Percentiles rank a stretch among this genome's conserved stretches.
phyloP scores from a whole-genome alignment of 495 filamentous ascomycete genomes.

The Penicillium steckii region DNA sequence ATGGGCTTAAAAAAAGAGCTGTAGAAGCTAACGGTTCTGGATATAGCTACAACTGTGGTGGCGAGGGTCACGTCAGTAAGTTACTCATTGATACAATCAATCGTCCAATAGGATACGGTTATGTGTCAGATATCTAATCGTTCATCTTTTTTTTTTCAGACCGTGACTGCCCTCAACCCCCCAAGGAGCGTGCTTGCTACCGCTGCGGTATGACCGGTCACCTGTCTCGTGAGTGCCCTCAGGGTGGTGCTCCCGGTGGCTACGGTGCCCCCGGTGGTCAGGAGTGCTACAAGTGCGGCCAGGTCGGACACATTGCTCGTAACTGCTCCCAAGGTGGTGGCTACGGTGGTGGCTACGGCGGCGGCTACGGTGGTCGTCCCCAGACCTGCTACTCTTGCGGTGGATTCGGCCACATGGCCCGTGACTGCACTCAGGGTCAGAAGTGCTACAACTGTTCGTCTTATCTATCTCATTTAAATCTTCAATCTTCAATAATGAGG shows the following conservation, averaged over 20 bases:
- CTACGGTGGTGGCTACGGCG: conserved; percentile 45
- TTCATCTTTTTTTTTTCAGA: conserved; percentile 41
- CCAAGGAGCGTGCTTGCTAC: conserved; percentile 97
- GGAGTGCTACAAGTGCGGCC: conserved; percentile 99
- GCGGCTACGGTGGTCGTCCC: conserved; percentile 54
- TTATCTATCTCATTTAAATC: no score
- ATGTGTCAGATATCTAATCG: not conserved
- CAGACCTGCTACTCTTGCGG: conserved; percentile 97
- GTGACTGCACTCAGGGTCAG: conserved; percentile 96
- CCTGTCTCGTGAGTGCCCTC: conserved; percentile 88
- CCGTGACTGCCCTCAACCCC: conserved; percentile 87
- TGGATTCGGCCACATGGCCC: conserved; percentile 93
- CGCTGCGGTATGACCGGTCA: conserved; percentile 85
- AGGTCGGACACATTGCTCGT: conserved; percentile 95
- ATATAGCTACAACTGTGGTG: conserved; percentile 74
- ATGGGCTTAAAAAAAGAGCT: conserved; percentile 6
- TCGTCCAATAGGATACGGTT: not conserved
- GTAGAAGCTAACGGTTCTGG: conserved; percentile 22
- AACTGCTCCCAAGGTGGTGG: conserved; percentile 76
- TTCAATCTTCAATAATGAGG: not conserved
- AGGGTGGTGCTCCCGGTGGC: conserved; percentile 50
- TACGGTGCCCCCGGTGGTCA: conserved; percentile 49
- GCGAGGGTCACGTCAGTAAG: conserved; percentile 90
- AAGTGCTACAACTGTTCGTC: conserved; percentile 98
- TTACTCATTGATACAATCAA: conserved; percentile 6